Evolutionary conservation across 2,329 filamentous ascomycete species (phyloP).

Genomic region (Sporothrix pseudoabietina): DNA sequence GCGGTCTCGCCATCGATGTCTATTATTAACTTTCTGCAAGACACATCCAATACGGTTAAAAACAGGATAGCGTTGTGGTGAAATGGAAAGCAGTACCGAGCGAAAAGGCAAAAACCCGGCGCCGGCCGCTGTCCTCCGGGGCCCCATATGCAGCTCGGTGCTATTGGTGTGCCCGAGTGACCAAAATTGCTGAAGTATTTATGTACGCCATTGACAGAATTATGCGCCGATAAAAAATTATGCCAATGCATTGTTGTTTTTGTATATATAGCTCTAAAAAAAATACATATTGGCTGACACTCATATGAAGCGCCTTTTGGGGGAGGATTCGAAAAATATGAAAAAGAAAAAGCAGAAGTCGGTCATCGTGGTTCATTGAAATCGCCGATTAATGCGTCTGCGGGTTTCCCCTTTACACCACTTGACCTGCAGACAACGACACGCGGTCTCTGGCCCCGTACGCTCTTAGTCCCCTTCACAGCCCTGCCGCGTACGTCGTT

Average conservation of each 20-base stretch:
- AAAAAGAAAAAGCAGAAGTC: no score
- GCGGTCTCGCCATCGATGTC: neutral
- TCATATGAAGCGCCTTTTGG: no score
- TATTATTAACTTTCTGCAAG: neutral
- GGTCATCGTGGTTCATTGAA: no score
- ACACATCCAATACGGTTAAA: neutral
- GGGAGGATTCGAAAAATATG: no score
- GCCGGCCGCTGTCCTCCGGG: neutral
- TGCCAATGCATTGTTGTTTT: neutral
- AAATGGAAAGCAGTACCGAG: neutral
- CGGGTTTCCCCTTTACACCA: neutral
- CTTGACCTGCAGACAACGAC: neutral
- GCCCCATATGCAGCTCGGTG: neutral
- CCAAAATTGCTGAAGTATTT: neutral
- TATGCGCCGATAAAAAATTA: neutral
- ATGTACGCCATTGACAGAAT: neutral
- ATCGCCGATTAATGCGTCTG: neutral
- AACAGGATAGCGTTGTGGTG: neutral
- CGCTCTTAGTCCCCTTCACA: neutral
- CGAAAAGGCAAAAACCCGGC: neutral
- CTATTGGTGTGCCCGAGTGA: neutral
- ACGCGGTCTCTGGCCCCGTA: neutral
- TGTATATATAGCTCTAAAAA: neutral
- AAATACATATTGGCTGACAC: no score
- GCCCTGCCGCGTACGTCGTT: neutral